Conservation (phyloP, 257 asterid genomes). For the Salvia hispanica region DNA sequence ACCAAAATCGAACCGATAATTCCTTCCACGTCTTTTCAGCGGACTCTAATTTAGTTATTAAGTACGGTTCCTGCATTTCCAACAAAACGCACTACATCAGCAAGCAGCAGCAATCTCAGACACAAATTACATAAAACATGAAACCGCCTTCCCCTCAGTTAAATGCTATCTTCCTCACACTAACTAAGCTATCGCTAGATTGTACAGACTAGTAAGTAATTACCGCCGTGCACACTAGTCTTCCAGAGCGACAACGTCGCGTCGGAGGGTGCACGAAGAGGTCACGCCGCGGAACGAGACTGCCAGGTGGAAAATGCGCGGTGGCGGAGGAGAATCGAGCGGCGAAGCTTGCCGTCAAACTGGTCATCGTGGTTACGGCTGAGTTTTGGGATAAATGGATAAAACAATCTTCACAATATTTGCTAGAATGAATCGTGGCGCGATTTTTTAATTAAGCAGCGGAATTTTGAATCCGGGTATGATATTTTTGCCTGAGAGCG, state of each 20-base stretch:
- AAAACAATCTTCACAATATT: conserved; percentile 17
- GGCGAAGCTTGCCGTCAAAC: conserved; percentile 55
- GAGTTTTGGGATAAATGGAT: conserved; percentile 35
- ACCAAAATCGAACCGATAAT: conserved; percentile 66
- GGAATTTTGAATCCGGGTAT: neutral
- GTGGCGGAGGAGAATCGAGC: conserved; percentile 50
- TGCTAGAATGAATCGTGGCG: neutral
- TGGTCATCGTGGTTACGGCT: conserved; percentile 50
- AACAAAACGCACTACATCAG: conserved; percentile 29
- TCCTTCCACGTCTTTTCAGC: conserved; percentile 97
- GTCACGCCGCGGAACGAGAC: conserved; percentile 28
- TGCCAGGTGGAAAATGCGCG: conserved; percentile 42
- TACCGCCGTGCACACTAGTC: conserved; percentile 90
- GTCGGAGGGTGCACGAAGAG: conserved; percentile 37
- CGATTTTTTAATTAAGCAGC: conserved; percentile 1
- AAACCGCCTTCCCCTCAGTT: neutral
- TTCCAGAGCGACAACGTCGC: conserved; percentile 35
- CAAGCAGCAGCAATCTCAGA: neutral
- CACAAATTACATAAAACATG: neutral
- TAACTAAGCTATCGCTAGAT: conserved; percentile 11
- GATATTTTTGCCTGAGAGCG: neutral
- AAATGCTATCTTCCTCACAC: conserved; percentile 17
- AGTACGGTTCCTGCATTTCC: conserved; percentile 77
- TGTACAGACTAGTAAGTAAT: conserved; percentile 19
- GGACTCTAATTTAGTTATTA: conserved; percentile 85